Evolutionary conservation across 2,329 filamentous ascomycete genomes (phyloP).

Genomic region (Magnaporthiopsis poae): DNA sequence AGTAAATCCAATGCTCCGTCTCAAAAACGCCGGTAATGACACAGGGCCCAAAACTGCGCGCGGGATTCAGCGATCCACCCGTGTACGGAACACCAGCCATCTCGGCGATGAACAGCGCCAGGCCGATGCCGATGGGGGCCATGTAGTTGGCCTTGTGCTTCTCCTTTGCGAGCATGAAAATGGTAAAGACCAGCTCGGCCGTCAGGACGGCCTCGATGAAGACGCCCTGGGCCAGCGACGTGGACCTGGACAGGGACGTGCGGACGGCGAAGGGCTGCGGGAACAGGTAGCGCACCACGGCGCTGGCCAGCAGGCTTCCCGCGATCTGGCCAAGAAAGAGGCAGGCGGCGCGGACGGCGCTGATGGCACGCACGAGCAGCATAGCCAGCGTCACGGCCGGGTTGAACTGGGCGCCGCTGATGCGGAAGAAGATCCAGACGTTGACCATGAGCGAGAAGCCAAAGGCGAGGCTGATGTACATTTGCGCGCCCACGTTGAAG

Average conservation of each 20-base stretch:
- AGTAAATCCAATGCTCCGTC: conserved; percentile 41
- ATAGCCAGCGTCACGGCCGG: conserved; percentile 31
- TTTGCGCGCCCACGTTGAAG: conserved; percentile 24
- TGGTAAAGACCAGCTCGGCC: conserved; percentile 41
- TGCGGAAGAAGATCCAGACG: conserved; percentile 48
- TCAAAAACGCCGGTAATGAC: conserved; percentile 31
- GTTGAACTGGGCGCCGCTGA: conserved; percentile 43
- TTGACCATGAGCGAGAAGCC: conserved; percentile 41
- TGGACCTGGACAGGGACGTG: conserved; percentile 16
- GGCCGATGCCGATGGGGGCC: conserved; percentile 53
- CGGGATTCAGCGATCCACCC: conserved; percentile 40
- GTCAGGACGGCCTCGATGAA: conserved; percentile 49
- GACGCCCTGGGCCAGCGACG: conserved; percentile 37
- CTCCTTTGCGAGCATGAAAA: conserved; percentile 51
- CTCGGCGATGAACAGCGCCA: conserved; percentile 46
- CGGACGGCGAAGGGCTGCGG: conserved; percentile 2
- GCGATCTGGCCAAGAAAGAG: conserved; percentile 4
- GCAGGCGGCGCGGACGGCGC: conserved; percentile 1
- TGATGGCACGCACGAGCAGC: conserved; percentile 4
- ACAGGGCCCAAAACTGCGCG: conserved; percentile 39
- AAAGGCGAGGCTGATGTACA: conserved; percentile 42
- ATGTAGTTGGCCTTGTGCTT: conserved; percentile 55
- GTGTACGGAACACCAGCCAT: conserved; percentile 33
- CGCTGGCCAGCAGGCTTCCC: conserved; percentile 5
- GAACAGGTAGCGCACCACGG: conserved; percentile 2